Base-by-base conservation (phyloP, 306 rosid species). In the Ormosia emarginata region DNA sequence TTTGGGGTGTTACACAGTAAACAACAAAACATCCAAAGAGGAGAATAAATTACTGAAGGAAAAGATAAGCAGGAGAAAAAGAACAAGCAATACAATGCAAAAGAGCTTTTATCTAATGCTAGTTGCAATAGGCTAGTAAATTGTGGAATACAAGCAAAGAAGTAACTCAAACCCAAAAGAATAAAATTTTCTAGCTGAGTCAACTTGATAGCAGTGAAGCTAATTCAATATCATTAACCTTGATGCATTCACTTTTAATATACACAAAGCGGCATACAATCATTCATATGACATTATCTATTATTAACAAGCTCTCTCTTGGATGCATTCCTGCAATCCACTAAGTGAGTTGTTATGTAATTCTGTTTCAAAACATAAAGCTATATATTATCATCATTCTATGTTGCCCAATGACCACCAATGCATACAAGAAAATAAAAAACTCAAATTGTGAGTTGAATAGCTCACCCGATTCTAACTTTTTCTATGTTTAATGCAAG, bases 291-390 rank as follows among this genome's bases (percentile, higher is more conserved):
- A 52, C 63, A 62, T 80, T 64, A 62, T 63, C 56, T 84, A 66
- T 29, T 66, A 24, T 14, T 43, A 78, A 41, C 17, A 63, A 63
- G 18, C 53, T 71, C 71, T 61, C 17, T 59, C 29, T 43, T 64
- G 43, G 75, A 52, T 69, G 61, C 56, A 44, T n/a, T 76, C 57
- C 58, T 37, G 78, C 18, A 30, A 68, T 46, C 66, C 50, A 30
- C 56, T 34, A 73, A 49, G 64, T n/a, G n/a, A 36, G 83, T 87
- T 52, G 63, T 72, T 8, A 91, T 82, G 79, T 87, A 84, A 47
- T 79, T 79, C 97, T 92, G 89, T 32, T 49, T 15, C 67, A 67
- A 78, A 79, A 71, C 7, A 55, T n/a, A n/a, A 55, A 44, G n/a
- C 1, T 63, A 69, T 41, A 52, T 32, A 24, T 58, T 24, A 53